Conservation (phyloP, 2,329 filamentous ascomycete genomes). For the Coniochaeta prunicola region DNA sequence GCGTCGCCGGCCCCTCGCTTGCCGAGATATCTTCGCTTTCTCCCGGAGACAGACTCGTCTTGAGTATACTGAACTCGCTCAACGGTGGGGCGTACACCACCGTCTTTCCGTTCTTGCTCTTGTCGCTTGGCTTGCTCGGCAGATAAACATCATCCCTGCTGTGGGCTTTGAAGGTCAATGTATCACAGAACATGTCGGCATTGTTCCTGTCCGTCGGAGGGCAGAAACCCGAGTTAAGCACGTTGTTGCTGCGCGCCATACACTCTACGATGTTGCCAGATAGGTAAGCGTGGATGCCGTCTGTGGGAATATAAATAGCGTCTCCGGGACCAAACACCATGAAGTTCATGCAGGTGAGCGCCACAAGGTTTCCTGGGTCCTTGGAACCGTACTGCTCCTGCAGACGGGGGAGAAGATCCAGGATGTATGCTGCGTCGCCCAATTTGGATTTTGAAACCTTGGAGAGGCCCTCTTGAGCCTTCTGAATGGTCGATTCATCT, state of each 20-base stretch:
- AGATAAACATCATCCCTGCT: slow-evolving; percentile 49
- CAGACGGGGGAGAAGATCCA: slow-evolving; percentile 56
- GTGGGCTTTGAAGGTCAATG: slow-evolving; percentile 59
- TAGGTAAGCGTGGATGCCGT: slow-evolving; percentile 68
- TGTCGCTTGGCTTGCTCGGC: slow-evolving; percentile 36
- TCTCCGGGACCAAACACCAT: slow-evolving; percentile 58
- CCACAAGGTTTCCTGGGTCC: slow-evolving; percentile 63
- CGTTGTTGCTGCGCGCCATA: slow-evolving; percentile 70
- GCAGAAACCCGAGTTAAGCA: slow-evolving; percentile 69
- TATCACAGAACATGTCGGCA: slow-evolving; percentile 54
- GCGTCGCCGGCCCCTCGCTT: slow-evolving; percentile 53
- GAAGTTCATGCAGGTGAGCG: slow-evolving; percentile 69
- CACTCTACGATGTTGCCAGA: slow-evolving; percentile 70
- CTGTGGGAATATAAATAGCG: slow-evolving; percentile 62
- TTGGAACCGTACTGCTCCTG: slow-evolving; percentile 53
- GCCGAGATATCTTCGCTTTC: slow-evolving; percentile 51
- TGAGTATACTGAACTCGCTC: slow-evolving; percentile 65
- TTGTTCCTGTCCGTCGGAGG: slow-evolving; percentile 57
- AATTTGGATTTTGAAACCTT: slow-evolving; percentile 40
- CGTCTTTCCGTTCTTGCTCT: slow-evolving; percentile 52
- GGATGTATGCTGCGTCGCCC: slow-evolving; percentile 47
- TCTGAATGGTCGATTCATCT: slow-evolving; percentile 41
- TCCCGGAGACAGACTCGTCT: slow-evolving; percentile 45
- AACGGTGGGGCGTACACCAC: slow-evolving; percentile 58
- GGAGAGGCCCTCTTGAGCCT: slow-evolving; percentile 44